These are phyloP conservation scores for Dimargaris cristalligena DNA, from an alignment of 192 early-diverging fungal species.

Conservation along the genomic window DNA sequence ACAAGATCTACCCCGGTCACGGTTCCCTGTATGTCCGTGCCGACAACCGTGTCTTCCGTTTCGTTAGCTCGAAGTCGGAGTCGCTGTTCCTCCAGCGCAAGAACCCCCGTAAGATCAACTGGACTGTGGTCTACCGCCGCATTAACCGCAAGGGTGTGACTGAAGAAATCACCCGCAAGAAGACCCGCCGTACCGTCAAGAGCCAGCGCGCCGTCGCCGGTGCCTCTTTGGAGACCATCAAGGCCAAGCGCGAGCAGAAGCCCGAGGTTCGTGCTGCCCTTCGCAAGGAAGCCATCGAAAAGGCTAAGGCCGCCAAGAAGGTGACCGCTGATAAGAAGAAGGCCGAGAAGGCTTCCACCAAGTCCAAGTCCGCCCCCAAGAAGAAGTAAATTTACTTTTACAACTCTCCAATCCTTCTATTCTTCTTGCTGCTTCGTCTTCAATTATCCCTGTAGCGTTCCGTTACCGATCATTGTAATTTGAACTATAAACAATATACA, in stretches of 20 bases:
- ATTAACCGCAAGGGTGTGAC: slow-evolving; percentile 98
- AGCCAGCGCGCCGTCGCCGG: slow-evolving; percentile 90
- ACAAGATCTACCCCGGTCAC: slow-evolving; percentile 99
- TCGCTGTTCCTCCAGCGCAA: slow-evolving; percentile 92
- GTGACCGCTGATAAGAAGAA: slow-evolving; percentile 70
- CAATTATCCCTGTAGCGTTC: too few relatives aligned
- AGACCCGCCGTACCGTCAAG: slow-evolving; percentile 85
- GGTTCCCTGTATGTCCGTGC: slow-evolving; percentile 83
- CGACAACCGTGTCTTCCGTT: slow-evolving; percentile 81
- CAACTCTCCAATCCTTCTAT: too few relatives aligned
- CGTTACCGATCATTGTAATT: too few relatives aligned
- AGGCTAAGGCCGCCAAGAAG: slow-evolving; percentile 91
- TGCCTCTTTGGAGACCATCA: slow-evolving; percentile 88
- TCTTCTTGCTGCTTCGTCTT: too few relatives aligned
- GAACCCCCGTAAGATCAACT: slow-evolving; percentile 95
- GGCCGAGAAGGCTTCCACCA: slow-evolving; percentile 57
- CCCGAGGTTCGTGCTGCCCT: slow-evolving; percentile 85
- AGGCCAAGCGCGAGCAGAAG: slow-evolving; percentile 94
- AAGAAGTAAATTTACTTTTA: neutral
- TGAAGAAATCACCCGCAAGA: slow-evolving; percentile 94
- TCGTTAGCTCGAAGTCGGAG: slow-evolving; percentile 92
- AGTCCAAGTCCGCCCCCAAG: neutral
- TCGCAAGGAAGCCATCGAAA: slow-evolving; percentile 64
- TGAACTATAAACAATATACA: too few relatives aligned
- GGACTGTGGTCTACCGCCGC: slow-evolving; percentile 95